phyloP scores from a whole-genome alignment of 768 basidiomycete genomes.

The Trametes cubensis region DNA sequence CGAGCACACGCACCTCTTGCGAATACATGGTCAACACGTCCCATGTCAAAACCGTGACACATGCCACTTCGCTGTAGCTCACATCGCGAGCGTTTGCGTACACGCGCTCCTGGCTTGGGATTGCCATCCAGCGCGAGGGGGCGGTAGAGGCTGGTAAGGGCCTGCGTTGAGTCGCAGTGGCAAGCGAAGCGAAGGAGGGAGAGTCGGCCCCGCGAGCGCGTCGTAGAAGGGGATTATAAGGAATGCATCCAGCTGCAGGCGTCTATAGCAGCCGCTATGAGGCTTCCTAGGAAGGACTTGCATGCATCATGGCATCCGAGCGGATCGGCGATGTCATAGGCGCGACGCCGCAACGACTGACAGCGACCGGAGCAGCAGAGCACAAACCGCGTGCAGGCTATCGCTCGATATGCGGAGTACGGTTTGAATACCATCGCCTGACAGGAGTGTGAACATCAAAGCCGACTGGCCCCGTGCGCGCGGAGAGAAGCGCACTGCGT shows the following conservation, averaged over 20 bases:
- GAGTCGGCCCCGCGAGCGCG: not conserved
- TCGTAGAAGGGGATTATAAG: not conserved
- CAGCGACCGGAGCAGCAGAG: not conserved
- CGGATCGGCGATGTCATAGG: not conserved
- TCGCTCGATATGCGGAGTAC: not conserved
- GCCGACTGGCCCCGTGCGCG: no score
- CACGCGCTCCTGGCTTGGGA: constrained; percentile 1
- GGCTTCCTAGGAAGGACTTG: constrained; percentile 2
- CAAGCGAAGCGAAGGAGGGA: not conserved
- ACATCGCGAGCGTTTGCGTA: constrained; percentile 10
- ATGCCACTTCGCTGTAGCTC: constrained; percentile 22
- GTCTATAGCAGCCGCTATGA: not conserved
- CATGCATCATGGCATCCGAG: not conserved
- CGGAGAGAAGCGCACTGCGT: no score
- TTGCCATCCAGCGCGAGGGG: not conserved
- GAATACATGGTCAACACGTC: constrained; percentile 21
- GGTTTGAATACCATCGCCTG: not conserved
- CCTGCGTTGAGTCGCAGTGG: not conserved
- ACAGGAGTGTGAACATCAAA: not conserved
- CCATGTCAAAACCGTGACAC: constrained; percentile 23
- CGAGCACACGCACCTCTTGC: constrained; percentile 17
- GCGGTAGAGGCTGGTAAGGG: not conserved
- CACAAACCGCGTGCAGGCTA: not conserved
- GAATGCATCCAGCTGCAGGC: not conserved
- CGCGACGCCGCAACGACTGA: not conserved